phyloP scores from a whole-genome alignment of 2,329 filamentous ascomycete genomes.

The Gyromitra esculenta region DNA sequence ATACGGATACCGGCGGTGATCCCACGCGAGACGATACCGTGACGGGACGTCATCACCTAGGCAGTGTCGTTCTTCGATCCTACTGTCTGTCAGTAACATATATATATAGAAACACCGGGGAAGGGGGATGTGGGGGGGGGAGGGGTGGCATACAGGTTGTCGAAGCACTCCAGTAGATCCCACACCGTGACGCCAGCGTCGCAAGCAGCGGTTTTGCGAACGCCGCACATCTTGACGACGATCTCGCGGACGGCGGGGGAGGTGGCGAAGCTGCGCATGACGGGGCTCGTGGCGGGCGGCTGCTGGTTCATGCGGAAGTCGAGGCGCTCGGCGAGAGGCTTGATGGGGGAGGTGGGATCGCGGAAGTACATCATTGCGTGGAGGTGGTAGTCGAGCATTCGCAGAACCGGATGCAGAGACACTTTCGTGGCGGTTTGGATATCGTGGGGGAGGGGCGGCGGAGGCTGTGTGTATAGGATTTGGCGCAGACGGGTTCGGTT shows the following conservation, averaged over 20 bases:
- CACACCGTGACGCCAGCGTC: conserved; percentile 26
- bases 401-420: conserved; percentile 24
- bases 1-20: conserved; percentile 34
- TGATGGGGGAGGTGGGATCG: neutral
- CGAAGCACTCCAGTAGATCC: conserved; percentile 22
- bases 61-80: conserved; percentile 19
- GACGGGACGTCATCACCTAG: neutral
- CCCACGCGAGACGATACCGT: conserved; percentile 24
- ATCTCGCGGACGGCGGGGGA: conserved; percentile 2
- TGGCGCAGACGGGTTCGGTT: neutral
- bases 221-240: conserved; percentile 20
- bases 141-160: conserved; percentile 3
- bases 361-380: neutral
- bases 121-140: neutral
- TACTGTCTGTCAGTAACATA: neutral
- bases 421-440: neutral
- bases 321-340: neutral
- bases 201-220: neutral
- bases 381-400: conserved; percentile 21
- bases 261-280: conserved; percentile 10
- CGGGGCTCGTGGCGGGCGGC: neutral
- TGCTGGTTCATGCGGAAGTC: conserved; percentile 10
- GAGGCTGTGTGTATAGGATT: conserved; percentile 26
- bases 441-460: neutral
- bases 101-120: neutral